Percentiles rank a stretch among this genome's conserved stretches.
phyloP scores from a whole-genome alignment of 768 basidiomycete species.

The Boletellus ananiceps region DNA sequence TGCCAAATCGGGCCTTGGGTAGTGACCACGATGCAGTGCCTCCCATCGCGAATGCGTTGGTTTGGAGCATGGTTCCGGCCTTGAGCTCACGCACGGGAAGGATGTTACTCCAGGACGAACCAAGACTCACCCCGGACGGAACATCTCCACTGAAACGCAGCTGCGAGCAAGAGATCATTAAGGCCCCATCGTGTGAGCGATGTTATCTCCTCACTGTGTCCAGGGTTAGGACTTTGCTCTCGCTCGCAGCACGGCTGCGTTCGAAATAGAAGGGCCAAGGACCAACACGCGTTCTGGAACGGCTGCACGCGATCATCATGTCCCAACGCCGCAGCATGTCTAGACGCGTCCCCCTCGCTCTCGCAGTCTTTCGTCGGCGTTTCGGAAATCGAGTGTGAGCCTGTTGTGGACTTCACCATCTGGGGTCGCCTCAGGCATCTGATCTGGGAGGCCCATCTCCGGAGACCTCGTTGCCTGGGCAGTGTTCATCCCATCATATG shows the following conservation, averaged over 20 bases:
- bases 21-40: constrained; percentile 6
- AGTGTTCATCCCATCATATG: constrained; percentile 12
- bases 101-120: constrained; percentile 30
- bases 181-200: constrained; percentile 60
- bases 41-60: constrained; percentile 72
- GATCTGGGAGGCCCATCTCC: constrained; percentile 61
- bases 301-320: constrained; percentile 57
- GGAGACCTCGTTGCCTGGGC: constrained; percentile 7
- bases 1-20: constrained; percentile 13
- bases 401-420: constrained; percentile 73
- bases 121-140: constrained; percentile 45
- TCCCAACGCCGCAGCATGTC: constrained; percentile 40
- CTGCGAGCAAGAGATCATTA: constrained; percentile 68
- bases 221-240: constrained; percentile 46
- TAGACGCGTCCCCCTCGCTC: constrained; percentile 71
- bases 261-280: constrained; percentile 65
- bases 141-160: constrained; percentile 73
- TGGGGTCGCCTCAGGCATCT: constrained; percentile 66
- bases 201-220: constrained; percentile 77
- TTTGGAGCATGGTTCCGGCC: constrained; percentile 75
- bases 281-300: constrained; percentile 78
- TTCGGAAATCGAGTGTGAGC: constrained; percentile 90
- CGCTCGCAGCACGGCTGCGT: constrained; percentile 4
- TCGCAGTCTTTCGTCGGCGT: constrained; percentile 81
- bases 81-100: constrained; percentile 49